These are phyloP conservation scores for Penicillium tannophilum DNA, from an alignment of 495 filamentous ascomycete species.

Conservation along the genomic window DNA sequence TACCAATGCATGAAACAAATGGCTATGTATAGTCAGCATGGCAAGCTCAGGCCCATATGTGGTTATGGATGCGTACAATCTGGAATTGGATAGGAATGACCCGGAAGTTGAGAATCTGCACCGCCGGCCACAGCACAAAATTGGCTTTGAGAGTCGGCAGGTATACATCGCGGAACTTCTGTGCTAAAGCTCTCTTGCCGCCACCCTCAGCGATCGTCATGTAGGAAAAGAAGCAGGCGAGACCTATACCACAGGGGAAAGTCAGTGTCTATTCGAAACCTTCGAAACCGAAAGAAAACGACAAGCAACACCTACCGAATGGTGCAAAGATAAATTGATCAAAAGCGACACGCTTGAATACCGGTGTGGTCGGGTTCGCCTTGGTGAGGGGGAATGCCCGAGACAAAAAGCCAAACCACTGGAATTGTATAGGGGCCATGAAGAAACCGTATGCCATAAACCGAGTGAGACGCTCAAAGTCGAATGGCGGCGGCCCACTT, in stretches of 20 bases:
- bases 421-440: conserved; percentile 95
- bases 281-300: not conserved
- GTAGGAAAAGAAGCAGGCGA: conserved; percentile 88
- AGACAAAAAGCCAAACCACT: conserved; percentile 93
- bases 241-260: conserved; percentile 48
- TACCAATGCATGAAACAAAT: conserved; percentile 94
- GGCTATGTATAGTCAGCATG: conserved; percentile 58
- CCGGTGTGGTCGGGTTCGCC: conserved; percentile 68
- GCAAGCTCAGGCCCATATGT: not conserved
- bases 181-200: conserved; percentile 71
- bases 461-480: conserved; percentile 87
- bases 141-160: conserved; percentile 93
- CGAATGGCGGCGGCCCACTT: conserved; percentile 76
- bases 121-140: conserved; percentile 92
- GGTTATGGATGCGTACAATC: conserved; percentile 65
- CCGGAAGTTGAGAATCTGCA: conserved; percentile 96
- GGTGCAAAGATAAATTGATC: conserved; percentile 98
- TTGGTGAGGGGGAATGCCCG: conserved; percentile 82
- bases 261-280: conserved; percentile 12
- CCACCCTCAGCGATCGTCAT: conserved; percentile 98
- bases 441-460: conserved; percentile 97
- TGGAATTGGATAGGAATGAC: conserved; percentile 95
- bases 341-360: conserved; percentile 84
- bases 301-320: conserved; percentile 57
- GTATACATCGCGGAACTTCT: conserved; percentile 93